phyloP scores from a whole-genome alignment of 345 rosid genomes.

The Acer campestre region DNA sequence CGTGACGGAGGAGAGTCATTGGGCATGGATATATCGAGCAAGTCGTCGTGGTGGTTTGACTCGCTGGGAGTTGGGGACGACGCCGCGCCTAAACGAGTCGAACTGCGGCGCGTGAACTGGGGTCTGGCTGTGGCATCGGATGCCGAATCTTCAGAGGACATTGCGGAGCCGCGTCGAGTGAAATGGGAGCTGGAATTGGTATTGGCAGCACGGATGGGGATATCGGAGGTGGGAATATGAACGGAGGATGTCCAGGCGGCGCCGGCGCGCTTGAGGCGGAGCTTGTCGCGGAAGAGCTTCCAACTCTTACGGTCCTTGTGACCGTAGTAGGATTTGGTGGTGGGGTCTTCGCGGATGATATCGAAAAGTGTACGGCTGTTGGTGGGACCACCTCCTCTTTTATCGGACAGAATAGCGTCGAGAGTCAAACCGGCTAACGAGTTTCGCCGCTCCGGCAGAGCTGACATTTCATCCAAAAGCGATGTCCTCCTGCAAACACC shows the following conservation, averaged over 20 bases:
- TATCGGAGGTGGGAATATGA: conserved; percentile 60
- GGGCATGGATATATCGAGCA: conserved; percentile 21
- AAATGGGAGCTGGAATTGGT: conserved; percentile 31
- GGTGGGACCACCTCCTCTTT: background rate
- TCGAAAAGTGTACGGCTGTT: conserved; percentile 29
- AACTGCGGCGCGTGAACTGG: conserved; percentile 49
- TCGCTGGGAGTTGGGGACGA: conserved; percentile 26
- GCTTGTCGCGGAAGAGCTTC: conserved; percentile 71
- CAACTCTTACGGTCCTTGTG: conserved; percentile 70
- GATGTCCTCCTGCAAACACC: conserved; percentile 14
- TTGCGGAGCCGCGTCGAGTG: conserved; percentile 26
- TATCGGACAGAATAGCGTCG: conserved; percentile 18
- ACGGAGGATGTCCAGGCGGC: conserved; percentile 68
- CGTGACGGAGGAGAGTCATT: conserved; percentile 36
- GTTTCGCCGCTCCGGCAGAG: conserved; percentile 11
- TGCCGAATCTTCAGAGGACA: conserved; percentile 19
- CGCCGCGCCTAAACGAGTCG: conserved; percentile 46
- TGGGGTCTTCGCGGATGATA: conserved; percentile 49
- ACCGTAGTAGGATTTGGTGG: conserved; percentile 20
- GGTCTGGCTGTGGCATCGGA: conserved; percentile 26
- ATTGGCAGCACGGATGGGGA: conserved; percentile 27
- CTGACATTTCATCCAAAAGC: conserved; percentile 21
- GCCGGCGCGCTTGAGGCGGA: conserved; percentile 67
- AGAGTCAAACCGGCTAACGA: conserved; percentile 30
- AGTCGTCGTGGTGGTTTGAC: conserved; percentile 33